These are phyloP conservation scores for Candida berthetii DNA, from an alignment of 805 yeast species.

Conservation along the genomic window DNA sequence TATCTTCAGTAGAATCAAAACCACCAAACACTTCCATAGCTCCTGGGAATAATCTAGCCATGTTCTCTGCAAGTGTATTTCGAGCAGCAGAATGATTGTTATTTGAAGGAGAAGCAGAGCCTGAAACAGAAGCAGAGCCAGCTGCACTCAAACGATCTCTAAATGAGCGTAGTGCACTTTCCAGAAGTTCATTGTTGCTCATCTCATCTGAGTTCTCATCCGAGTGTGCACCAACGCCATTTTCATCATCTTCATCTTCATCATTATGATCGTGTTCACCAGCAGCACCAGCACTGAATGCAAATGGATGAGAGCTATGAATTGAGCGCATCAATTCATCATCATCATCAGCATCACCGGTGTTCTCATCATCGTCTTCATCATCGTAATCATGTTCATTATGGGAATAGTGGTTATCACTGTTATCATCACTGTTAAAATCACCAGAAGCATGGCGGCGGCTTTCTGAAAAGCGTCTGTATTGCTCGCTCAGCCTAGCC, in stretches of 20 bases:
- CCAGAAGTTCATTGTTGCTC: slow-evolving; percentile 14
- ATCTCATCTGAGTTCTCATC: slow-evolving; percentile 1
- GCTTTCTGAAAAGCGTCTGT: slow-evolving; percentile 24
- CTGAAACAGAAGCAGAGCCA: slow-evolving; percentile 16
- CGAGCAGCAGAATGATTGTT: neutral
- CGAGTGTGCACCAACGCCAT: no score
- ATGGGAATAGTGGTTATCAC: no score
- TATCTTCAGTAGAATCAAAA: slow-evolving; percentile 11
- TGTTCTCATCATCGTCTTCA: slow-evolving; percentile 3
- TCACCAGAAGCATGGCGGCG: slow-evolving; percentile 5
- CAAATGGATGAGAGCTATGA: no score
- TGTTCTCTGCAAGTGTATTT: slow-evolving; percentile 14
- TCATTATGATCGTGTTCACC: slow-evolving; percentile 18
- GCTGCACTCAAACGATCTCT: slow-evolving; percentile 16
- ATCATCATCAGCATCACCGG: slow-evolving; percentile 18
- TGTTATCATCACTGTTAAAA: slow-evolving; percentile 6
- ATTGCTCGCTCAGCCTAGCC: slow-evolving; percentile 33
- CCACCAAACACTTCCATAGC: slow-evolving; percentile 27
- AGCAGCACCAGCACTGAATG: slow-evolving; percentile 14
- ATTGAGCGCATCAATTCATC: no score
- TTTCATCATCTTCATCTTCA: no score
- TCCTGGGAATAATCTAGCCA: slow-evolving; percentile 32
- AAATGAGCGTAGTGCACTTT: slow-evolving; percentile 19
- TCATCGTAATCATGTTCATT: slow-evolving; percentile 7
- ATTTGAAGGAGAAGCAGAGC: slow-evolving; percentile 1